Evolutionary conservation across 805 yeast species (phyloP).

Genomic region (Myxozyma monticola): DNA sequence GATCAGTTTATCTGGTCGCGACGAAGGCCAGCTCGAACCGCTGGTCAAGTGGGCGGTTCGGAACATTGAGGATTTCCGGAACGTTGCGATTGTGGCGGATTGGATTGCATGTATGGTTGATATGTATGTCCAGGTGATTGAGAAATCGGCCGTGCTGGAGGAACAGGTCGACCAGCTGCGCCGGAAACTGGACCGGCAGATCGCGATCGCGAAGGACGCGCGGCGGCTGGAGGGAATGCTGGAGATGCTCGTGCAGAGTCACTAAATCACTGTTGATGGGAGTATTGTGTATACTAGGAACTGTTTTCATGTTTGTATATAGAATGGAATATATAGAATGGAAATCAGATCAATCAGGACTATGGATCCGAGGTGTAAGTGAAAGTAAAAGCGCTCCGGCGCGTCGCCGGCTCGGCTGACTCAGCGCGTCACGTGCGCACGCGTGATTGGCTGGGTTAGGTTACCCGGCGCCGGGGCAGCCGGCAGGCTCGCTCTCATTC

Average conservation of each 20-base stretch:
- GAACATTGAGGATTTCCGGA: conserved; percentile 75
- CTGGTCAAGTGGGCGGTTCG: conserved; percentile 78
- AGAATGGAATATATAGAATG: too few species aligned
- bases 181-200: conserved; percentile 60
- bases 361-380: too few species aligned
- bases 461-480: too few species aligned
- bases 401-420: too few species aligned
- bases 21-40: conserved; percentile 83
- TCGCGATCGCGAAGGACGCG: conserved; percentile 80
- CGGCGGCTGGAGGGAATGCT: conserved; percentile 91
- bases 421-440: too few species aligned
- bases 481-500: too few species aligned
- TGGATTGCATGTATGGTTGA: conserved; percentile 68
- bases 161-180: conserved; percentile 64
- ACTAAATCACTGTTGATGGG: conserved; percentile 1
- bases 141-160: conserved; percentile 72
- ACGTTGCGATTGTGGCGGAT: conserved; percentile 63
- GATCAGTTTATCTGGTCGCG: conserved; percentile 76
- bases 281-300: neutral
- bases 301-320: too few species aligned
- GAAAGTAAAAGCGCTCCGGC: too few species aligned
- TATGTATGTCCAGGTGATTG: conserved; percentile 53
- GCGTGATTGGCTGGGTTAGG: too few species aligned
- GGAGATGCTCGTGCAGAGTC: conserved; percentile 61
- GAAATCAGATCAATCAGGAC: too few species aligned